Conservation (phyloP, 176 grass and related monocot species). For the Ampelocalamus luodianensis region DNA sequence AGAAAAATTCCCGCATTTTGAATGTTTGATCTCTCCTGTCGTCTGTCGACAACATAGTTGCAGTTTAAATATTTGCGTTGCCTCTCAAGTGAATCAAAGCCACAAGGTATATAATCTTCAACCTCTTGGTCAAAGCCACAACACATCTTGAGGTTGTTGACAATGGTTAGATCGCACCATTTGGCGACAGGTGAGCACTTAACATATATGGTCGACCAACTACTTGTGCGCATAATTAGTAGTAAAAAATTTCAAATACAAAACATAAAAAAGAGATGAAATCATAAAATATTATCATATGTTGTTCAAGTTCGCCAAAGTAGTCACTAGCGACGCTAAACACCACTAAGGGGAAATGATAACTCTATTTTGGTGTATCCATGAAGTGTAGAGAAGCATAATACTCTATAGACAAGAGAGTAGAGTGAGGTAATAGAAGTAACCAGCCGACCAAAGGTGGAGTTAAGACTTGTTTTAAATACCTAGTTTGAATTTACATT, state of each 20-base stretch:
- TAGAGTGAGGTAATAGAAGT: not conserved
- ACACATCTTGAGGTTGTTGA: not conserved
- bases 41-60: rapidly evolving
- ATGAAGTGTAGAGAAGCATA: not conserved
- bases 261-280: not conserved
- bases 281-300: not conserved
- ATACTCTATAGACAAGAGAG: not conserved
- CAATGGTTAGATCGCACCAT: not conserved
- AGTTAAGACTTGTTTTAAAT: not conserved
- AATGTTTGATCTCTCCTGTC: not conserved
- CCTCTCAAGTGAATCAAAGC: not conserved
- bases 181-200: not conserved
- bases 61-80: not conserved
- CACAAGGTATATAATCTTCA: not conserved
- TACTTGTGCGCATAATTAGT: not conserved
- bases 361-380: not conserved
- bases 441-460: not conserved
- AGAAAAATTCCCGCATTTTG: too few species aligned
- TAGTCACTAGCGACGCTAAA: not conserved
- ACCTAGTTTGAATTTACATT: not conserved
- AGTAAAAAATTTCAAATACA: not conserved
- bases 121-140: not conserved
- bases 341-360: not conserved
- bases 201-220: not conserved
- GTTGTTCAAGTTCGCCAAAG: not conserved